Evolutionary conservation across 257 asterid genomes (phyloP), one percentile per base, ranked within the genome.

Genomic region (Lantana camara): DNA sequence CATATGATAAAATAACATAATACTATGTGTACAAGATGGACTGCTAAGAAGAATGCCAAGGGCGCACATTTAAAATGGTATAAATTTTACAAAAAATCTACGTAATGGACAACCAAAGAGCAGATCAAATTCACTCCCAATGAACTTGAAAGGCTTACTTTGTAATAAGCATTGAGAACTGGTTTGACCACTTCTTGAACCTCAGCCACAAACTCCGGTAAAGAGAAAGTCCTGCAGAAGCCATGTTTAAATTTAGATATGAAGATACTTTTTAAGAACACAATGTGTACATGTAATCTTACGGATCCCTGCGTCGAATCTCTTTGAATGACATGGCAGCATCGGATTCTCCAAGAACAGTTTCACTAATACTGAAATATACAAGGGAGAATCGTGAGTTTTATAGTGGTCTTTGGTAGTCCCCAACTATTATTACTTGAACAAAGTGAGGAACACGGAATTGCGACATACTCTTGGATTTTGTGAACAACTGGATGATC

Each of bases 121-220:
- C 41, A 38, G 40, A 37, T 21, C n/a, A n/a, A n/a, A n/a, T n/a
- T 38, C 55, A 38, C 7, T 60, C 20, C 32, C 9, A 49, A 34
- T 52, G 64, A 35, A 64, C 49, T 63, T 57, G 37, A 2, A 68
- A 69, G 37, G 72, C 85, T 79, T 81, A 86, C 99, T 79, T 94
- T 91, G 71, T 77, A 84, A 78, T 90, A 90, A 65, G 99, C 98
- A 27, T 29, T 75, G 66, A 94, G 91, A 44, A 94, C 96, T 60
- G 99, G 99, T 78, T 74, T 87, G 67, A 94, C 72, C 69, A 83
- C 92, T 57, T 90, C 96, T 83, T 94, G 98, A 75, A 91, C 93
- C 79, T 94, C 99, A 60, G 98, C 76, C 52, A 90, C 96, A 79
- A 94, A 94, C 14, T 94, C 99, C 0, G 99, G 96, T 61, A 94